These are phyloP conservation scores for Arbutus unedo DNA, from an alignment of 148 eudicot species.

Conservation along the genomic window DNA sequence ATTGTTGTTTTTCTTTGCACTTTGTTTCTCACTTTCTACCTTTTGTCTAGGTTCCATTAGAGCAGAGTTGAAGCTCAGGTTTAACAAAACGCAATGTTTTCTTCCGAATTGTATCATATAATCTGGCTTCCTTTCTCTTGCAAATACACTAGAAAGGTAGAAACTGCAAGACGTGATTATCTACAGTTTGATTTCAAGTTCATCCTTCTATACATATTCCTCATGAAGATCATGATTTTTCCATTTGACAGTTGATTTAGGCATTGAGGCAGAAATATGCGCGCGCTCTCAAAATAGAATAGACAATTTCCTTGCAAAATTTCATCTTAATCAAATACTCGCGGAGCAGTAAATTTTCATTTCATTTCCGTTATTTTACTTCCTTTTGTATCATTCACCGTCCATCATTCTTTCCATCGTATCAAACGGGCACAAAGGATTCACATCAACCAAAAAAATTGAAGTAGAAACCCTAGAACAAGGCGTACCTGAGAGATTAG, in stretches of 20 bases:
- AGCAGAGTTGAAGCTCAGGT: no score
- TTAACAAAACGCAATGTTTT: no score
- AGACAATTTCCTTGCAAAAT: not conserved
- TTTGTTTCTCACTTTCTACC: no score
- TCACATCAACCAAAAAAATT: not conserved
- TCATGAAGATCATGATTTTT: no score
- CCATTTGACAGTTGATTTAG: no score
- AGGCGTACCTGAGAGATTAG: slow-evolving; percentile 62
- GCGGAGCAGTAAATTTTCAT: not conserved
- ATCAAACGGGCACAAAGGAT: not conserved
- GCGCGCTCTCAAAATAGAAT: not conserved
- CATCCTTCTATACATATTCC: not conserved
- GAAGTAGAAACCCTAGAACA: not conserved
- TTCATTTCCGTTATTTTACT: not conserved
- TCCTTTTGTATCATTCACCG: not conserved
- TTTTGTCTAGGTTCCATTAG: no score
- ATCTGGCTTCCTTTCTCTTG: no score
- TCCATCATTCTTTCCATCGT: not conserved
- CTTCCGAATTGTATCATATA: no score
- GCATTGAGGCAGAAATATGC: not conserved
- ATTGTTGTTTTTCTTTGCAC: no score
- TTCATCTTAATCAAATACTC: not conserved
- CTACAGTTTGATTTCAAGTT: not conserved
- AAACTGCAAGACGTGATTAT: no score
- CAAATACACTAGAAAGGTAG: no score